Evolutionary conservation across 2,329 filamentous ascomycete genomes (phyloP).

Genomic region (Sclerotinia subarctica): DNA sequence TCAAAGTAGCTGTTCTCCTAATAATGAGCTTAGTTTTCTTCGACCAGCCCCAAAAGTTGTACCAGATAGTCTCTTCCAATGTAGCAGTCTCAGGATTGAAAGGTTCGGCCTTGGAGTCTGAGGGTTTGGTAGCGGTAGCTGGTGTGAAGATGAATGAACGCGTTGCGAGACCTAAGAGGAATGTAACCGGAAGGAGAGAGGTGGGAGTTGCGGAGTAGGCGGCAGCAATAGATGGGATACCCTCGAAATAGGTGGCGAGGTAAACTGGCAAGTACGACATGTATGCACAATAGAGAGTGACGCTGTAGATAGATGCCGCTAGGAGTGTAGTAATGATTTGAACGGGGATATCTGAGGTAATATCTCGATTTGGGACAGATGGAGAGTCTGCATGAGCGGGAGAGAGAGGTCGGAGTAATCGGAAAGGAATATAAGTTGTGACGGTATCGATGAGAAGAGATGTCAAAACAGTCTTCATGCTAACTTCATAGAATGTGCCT

Average conservation of each 20-base stretch:
- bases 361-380: constrained; percentile 58
- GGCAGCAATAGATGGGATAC: constrained; percentile 63
- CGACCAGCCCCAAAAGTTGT: constrained; percentile 70
- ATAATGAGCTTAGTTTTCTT: constrained; percentile 61
- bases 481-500: constrained; percentile 71
- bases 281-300: constrained; percentile 68
- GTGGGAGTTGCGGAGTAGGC: constrained; percentile 63
- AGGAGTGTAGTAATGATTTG: constrained; percentile 64
- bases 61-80: constrained; percentile 66
- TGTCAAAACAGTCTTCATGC: constrained; percentile 55
- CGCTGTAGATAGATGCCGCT: constrained; percentile 68
- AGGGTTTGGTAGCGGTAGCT: constrained; percentile 49
- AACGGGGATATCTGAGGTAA: constrained; percentile 61
- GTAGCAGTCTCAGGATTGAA: constrained; percentile 66
- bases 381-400: constrained; percentile 56
- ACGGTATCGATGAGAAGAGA: constrained; percentile 66
- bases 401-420: constrained; percentile 66
- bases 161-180: constrained; percentile 64
- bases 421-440: constrained; percentile 70
- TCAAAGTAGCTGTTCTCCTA: constrained; percentile 58
- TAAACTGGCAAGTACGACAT: constrained; percentile 66
- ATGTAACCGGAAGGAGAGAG: constrained; percentile 55
- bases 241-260: constrained; percentile 73
- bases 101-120: constrained; percentile 48
- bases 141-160: constrained; percentile 76